A percentile compares a stretch with the other conserved stretches of the same genome.
phyloP scores from a whole-genome alignment of 768 basidiomycete genomes.

The Gloeophyllum trabeum region DNA sequence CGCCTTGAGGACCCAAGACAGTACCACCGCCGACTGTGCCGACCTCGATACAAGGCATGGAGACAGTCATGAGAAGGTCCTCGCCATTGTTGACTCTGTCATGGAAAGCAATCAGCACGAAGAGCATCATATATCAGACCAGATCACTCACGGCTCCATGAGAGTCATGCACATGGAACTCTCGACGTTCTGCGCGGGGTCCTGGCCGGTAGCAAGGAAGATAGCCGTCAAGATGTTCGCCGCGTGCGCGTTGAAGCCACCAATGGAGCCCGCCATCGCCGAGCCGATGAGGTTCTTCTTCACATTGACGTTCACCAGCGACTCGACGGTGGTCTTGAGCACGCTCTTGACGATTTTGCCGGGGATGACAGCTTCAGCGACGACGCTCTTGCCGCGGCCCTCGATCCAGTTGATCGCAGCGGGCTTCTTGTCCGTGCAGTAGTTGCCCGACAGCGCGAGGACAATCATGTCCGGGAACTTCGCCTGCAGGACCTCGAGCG shows the following conservation, averaged over 20 bases:
- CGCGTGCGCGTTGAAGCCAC: constrained; percentile 98
- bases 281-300: constrained; percentile 98
- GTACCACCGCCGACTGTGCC: constrained; percentile 98
- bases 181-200: constrained; percentile 98
- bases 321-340: constrained; percentile 89
- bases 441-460: constrained; percentile 90
- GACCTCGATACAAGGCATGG: constrained; percentile 99
- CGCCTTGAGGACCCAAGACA: constrained; percentile 78
- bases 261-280: constrained; percentile 96
- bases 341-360: constrained; percentile 82
- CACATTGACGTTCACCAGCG: constrained; percentile 79
- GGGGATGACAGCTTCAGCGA: constrained; percentile 89
- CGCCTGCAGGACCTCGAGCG: constrained; percentile 65
- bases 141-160: constrained; percentile 85
- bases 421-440: constrained; percentile 99
- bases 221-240: constrained; percentile 95
- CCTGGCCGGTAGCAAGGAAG: constrained; percentile 94
- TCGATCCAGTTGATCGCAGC: constrained; percentile 99
- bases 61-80: constrained; percentile 85
- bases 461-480: constrained; percentile 88
- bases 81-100: constrained; percentile 77
- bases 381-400: constrained; percentile 94
- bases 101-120: constrained; percentile 3
- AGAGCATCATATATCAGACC: constrained; percentile 4
- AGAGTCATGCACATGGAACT: constrained; percentile 97